Evolutionary conservation across 805 yeast species (phyloP), one percentile per base, ranked within the genome.

Genomic region (Cephaloascus fragrans): DNA sequence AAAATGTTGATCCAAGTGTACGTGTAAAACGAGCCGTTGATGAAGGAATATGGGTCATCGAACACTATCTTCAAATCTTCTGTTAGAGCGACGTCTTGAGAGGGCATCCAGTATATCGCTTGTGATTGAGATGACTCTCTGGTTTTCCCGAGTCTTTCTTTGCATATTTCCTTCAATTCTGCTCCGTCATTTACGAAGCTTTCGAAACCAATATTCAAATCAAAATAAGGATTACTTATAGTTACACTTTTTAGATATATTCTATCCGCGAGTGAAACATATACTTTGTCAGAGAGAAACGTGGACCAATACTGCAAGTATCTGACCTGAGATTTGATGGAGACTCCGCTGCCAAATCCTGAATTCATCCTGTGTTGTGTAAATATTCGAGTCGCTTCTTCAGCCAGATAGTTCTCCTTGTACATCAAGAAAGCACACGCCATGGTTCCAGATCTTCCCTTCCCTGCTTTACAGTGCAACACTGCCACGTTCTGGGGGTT

Each of bases 381-480:
- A 52, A 82, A 88, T 5, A 65, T 41, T 0, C 55, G 56, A 33
- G 73, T 63, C 2, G 88, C 84, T 16, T 62, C 67, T 2, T 60
- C 56, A 12, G 69, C 61, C 0, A 66, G 43, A 39, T 64, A 39
- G 2, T 36, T 37, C 2, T 59, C 59, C 37, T 57, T 53, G 38
- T 64, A 67, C 74, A 88, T 80, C 44, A 89, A 55, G 50, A 77
- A 83, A 0, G 88, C 85, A 43, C 84, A 75, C 4, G 74, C 73
- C 1, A 86, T 58, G 2, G 88, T 70, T 0, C 97, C 97, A 0
- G 95, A 80, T 19, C 97, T 64, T 1, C 97, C 97, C 57, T 87
- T 88, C 0, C 97, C 97, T 46, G 85, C 84, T 50, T 83, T 79
- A 54, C 97, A 90, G 53, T 90, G 97, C 5, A 90, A 56, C 1